Percentiles rank a stretch among this genome's conserved stretches.
These are phyloP conservation scores for Furcasterigmium sp. DNA, from an alignment of 2,329 filamentous ascomycete species.

Conservation along the genomic window DNA sequence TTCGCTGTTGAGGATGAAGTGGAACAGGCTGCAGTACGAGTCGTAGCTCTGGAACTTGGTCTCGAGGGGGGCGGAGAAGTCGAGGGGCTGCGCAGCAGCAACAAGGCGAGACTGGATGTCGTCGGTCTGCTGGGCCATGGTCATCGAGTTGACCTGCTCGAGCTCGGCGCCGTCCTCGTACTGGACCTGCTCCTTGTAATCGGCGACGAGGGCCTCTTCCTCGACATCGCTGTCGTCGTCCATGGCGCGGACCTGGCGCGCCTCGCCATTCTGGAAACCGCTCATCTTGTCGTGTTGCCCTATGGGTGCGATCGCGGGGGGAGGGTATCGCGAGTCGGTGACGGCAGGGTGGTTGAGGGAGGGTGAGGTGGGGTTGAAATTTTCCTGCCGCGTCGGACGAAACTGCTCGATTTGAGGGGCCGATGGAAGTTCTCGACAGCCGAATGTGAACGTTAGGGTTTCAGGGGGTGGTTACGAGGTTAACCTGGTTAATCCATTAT, in stretches of 20 bases:
- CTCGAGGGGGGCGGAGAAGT: slow-evolving; percentile 93
- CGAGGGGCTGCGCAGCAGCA: slow-evolving; percentile 88
- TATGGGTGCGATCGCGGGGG: neutral
- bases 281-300: slow-evolving; percentile 39
- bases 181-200: slow-evolving; percentile 94
- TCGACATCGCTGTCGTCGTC: slow-evolving; percentile 90
- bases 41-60: slow-evolving; percentile 99
- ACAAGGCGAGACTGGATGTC: slow-evolving; percentile 90
- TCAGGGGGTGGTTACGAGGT: slow-evolving; percentile 24
- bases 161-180: slow-evolving; percentile 79
- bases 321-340: slow-evolving; percentile 13
- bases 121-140: slow-evolving; percentile 70
- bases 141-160: slow-evolving; percentile 66
- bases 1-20: slow-evolving; percentile 98
- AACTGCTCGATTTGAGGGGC: slow-evolving; percentile 1
- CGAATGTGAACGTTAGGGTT: slow-evolving; percentile 24
- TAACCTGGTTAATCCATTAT: slow-evolving; percentile 18
- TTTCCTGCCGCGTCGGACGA: slow-evolving; percentile 6
- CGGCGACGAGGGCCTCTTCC: slow-evolving; percentile 91
- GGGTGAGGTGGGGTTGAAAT: slow-evolving; percentile 8
- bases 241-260: slow-evolving; percentile 53
- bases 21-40: slow-evolving; percentile 98
- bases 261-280: slow-evolving; percentile 55
- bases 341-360: slow-evolving; percentile 3
- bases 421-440: neutral